Evolutionary conservation across 1,284 basidiomycete species (phyloP), one percentile per base, ranked within the genome.

Genomic region (Crocinoboletus sp.): DNA sequence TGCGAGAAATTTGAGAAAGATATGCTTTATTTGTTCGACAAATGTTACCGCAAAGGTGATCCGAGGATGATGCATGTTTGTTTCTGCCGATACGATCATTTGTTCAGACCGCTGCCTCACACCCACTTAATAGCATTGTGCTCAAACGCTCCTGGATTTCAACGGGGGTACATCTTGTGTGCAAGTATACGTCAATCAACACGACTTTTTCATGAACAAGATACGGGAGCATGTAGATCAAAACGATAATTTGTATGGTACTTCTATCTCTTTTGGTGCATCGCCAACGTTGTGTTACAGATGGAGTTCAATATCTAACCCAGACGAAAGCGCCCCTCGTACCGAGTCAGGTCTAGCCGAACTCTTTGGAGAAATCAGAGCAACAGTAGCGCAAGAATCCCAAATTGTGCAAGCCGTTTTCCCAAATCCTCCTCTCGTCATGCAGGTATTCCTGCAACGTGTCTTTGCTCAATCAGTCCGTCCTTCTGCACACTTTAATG

Each of bases 1-100:
- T 96, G 94, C 69, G 96, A 99, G 69, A 89, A 89, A 60, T 99
- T 99, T 56, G 96, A 99, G 69, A 97, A 96, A 68, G 95, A 99
- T 62, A 95, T 98, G 82, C 80, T 99, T 44, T 84, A 89, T 60
- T 73, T 98, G 35, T 99, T 99, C 60, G 96, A 99, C 66, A 73
- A 86, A 53, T 93, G 89, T 60, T 98, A 98, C 68, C 80, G 94
- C 41, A 90, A 92, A 61, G 94, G 94, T 25, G 96, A 99, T 61
- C 96, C 96, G 0, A 94, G 94, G 67, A 92, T 96, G 86, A 99
- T 99, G 96, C 91, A 93, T 69, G 93, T 94, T 56, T 56, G 85
- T 74, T 56, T 73, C 28, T n/a, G n/a, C n/a, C n/a, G 38, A 39
- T 39, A 13, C 41, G 16, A 28, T 31, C 17, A 31, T 43, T 40